Base-by-base conservation (phyloP, 345 rosid genomes). In the Bretschneidera sinensis region DNA sequence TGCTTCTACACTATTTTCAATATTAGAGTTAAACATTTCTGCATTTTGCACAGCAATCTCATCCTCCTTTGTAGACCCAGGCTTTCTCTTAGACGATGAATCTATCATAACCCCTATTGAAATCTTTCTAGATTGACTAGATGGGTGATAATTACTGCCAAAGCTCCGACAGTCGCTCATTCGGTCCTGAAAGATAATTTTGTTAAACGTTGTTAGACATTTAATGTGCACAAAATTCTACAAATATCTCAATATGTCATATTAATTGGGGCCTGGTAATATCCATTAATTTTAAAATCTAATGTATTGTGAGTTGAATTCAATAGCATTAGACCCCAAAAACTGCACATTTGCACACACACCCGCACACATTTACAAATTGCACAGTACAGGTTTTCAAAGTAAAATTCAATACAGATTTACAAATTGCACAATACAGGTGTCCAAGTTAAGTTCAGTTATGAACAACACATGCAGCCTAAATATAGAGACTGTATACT, bases 101-200 rank as follows among this genome's bases (percentile, higher is more conserved):
- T 83, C 91, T 10, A 65, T 69, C 73, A 71, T 57, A 63, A 94
- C 77, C 73, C 99, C 99, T 28, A 94, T 81, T 21, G 96, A 90
- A 24, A 88, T 78, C 83, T 94, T 94, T 67, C 91, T 83, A 25
- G 83, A 69, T 56, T 88, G 96, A 72, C 91, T 88, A 54, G 82
- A 78, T 21, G 77, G 87, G 65, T 50, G 77, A 64, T 51, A 76
- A 69, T 70, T 68, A 68, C 85, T 81, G 62, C 86, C 88, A 59
- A 73, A 73, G 71, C 89, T 90, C 45, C 79, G 84, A 57, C 67
- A 64, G 14, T 76, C 80, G 34, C 75, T 81, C 85, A 80, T 77
- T 57, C 55, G 75, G 66, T 73, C 76, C 91, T 91, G 83, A 69
- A 72, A 78, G 31, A 73, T 17, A 49, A 31, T 53, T 48, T 65